Conservation (phyloP, 106 monocot genomes). For the Ottelia alismoides region DNA sequence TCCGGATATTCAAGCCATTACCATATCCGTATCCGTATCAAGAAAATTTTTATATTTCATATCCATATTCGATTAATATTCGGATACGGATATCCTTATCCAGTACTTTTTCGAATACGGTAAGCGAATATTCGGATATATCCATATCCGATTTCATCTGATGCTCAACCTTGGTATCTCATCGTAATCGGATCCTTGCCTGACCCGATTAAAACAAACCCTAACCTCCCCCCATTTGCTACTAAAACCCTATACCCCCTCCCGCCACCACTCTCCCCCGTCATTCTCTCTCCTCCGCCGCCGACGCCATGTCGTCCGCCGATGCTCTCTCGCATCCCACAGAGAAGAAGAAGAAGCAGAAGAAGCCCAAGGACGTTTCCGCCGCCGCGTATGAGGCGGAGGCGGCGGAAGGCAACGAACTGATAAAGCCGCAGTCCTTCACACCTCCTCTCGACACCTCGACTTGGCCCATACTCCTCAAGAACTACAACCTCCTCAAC, state of each 20-base stretch:
- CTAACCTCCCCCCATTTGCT: too few relatives aligned
- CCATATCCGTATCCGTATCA: too few relatives aligned
- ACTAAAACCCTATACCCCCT: slow-evolving; percentile 5
- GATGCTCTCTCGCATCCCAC: slow-evolving; percentile 1
- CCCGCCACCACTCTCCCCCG: not conserved
- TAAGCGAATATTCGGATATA: too few relatives aligned
- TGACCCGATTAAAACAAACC: too few relatives aligned
- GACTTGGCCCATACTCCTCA: slow-evolving; percentile 74
- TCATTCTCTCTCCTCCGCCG: not conserved
- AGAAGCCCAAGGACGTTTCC: not conserved
- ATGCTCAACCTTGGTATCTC: too few relatives aligned
- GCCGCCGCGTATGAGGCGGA: not conserved
- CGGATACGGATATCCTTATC: too few relatives aligned
- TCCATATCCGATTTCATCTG: too few relatives aligned
- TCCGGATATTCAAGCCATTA: too few relatives aligned
- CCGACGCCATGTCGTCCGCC: slow-evolving; percentile 8
- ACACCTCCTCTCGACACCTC: slow-evolving; percentile 64
- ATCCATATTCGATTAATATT: too few relatives aligned
- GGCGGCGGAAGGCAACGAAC: slow-evolving; percentile 16
- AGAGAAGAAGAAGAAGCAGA: slow-evolving; percentile 10
- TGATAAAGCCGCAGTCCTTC: slow-evolving; percentile 69
- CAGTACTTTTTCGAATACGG: too few relatives aligned
- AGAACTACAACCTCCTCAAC: slow-evolving; percentile 85
- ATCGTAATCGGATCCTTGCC: too few relatives aligned
- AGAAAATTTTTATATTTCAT: too few relatives aligned